Conservation (phyloP, 2,329 filamentous ascomycete species). For the Colletotrichum tabaci region DNA sequence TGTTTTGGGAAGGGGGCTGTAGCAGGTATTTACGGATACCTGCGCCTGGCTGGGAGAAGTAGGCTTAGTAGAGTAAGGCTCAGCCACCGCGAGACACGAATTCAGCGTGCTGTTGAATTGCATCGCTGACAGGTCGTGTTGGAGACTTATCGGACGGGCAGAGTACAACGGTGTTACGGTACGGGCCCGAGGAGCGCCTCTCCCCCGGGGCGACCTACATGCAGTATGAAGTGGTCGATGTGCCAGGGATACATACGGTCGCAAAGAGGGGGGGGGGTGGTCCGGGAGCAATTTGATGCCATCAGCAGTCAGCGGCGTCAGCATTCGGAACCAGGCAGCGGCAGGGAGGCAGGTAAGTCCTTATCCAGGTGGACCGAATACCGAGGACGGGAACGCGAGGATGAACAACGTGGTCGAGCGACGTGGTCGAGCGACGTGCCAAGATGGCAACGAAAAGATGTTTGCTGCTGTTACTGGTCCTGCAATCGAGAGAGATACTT, state of each 20-base stretch:
- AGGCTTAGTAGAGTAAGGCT: neutral
- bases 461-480: neutral
- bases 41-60: neutral
- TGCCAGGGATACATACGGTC: conserved; percentile 14
- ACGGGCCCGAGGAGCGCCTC: neutral
- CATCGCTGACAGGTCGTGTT: too few relatives aligned
- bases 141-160: neutral
- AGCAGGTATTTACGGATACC: neutral
- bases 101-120: too few relatives aligned
- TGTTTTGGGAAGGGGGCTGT: too few relatives aligned
- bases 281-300: neutral
- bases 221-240: neutral
- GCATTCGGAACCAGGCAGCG: neutral
- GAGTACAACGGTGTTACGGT: conserved; percentile 15
- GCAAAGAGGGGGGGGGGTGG: neutral
- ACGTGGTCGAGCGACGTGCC: conserved; percentile 2
- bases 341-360: neutral
- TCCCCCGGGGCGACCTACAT: neutral
- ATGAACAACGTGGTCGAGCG: conserved; percentile 4
- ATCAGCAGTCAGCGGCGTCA: conserved; percentile 9
- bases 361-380: conserved; percentile 6
- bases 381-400: neutral
- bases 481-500: neutral
- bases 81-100: neutral
- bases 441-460: neutral